These are phyloP conservation scores for Polytrichum formosum DNA, from an alignment of 225 moss, liverwort and hornwort genomes.

Conservation along the genomic window DNA sequence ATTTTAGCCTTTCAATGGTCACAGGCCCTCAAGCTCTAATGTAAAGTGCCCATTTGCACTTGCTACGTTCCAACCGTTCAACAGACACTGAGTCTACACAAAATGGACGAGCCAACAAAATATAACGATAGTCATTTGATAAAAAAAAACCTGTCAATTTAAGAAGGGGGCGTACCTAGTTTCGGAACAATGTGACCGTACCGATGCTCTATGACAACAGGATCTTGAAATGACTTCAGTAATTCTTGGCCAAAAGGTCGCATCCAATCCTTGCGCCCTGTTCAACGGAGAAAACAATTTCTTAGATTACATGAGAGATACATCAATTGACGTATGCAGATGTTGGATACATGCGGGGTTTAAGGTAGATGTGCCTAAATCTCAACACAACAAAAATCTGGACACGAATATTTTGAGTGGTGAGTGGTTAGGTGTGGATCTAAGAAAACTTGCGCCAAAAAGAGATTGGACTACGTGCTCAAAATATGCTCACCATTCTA, in stretches of 20 bases:
- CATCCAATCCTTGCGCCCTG: constrained; percentile 67
- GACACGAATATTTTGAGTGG: too few relatives aligned
- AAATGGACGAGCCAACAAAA: too few relatives aligned
- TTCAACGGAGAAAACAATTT: not conserved
- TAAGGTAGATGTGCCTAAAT: not conserved
- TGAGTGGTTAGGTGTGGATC: not conserved
- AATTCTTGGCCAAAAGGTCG: constrained; percentile 30
- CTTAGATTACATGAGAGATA: not conserved
- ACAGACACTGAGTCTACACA: too few relatives aligned
- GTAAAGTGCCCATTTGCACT: too few relatives aligned
- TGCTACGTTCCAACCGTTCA: too few relatives aligned
- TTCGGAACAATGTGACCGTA: constrained; percentile 81
- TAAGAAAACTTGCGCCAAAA: not conserved
- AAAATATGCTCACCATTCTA: too few relatives aligned
- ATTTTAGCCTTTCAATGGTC: too few relatives aligned
- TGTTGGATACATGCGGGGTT: not conserved
- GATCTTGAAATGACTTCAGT: constrained; percentile 57
- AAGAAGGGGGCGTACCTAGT: constrained; percentile 46
- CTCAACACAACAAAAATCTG: not conserved
- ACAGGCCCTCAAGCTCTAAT: too few relatives aligned
- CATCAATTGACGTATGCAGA: not conserved
- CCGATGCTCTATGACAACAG: constrained; percentile 48
- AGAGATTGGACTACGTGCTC: not conserved
- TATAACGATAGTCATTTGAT: too few relatives aligned
- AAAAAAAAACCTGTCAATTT: too few relatives aligned